Evolutionary conservation across 2,329 filamentous ascomycete genomes (phyloP).

Genomic region (Xylaria sp.): DNA sequence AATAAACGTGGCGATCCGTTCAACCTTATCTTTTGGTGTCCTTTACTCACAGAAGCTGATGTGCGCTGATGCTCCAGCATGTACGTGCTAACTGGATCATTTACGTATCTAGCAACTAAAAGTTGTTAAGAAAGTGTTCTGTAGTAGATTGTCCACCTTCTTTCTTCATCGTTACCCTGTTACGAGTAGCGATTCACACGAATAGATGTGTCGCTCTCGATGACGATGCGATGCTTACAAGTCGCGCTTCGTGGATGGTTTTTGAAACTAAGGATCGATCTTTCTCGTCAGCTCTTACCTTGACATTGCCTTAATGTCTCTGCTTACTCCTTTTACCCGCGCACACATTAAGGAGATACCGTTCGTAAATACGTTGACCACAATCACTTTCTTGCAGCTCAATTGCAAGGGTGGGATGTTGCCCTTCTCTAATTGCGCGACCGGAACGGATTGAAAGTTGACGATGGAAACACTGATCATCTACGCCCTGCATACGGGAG

Average conservation of each 20-base stretch:
- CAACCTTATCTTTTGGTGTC: not conserved
- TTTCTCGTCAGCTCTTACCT: not conserved
- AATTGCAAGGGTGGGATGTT: not conserved
- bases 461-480: not conserved
- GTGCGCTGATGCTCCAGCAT: no score
- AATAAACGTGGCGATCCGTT: not conserved
- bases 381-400: not conserved
- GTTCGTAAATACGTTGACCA: not conserved
- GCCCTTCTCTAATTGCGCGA: not conserved
- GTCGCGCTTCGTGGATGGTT: not conserved
- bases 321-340: not conserved
- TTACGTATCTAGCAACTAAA: no score
- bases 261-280: not conserved
- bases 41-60: not conserved
- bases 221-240: not conserved
- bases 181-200: not conserved
- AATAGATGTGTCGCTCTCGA: not conserved
- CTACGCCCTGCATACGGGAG: not conserved
- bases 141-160: not conserved
- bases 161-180: not conserved
- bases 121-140: no score
- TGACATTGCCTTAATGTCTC: not conserved
- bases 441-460: not conserved
- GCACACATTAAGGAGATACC: not conserved
- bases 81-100: no score